Conservation (phyloP, 305 asterid species). For the Fraxinus sp. region DNA sequence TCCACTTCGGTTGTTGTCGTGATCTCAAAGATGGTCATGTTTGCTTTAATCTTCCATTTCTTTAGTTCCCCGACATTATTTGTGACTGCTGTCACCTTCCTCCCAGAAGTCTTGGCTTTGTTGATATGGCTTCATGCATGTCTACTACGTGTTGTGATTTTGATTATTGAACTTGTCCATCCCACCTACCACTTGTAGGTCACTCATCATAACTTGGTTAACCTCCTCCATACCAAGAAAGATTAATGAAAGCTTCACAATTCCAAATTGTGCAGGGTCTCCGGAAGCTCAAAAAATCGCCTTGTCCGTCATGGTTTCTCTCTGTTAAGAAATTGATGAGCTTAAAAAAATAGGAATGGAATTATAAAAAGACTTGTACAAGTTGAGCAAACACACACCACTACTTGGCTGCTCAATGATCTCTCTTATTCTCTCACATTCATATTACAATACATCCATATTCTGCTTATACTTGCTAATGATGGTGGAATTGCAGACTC, state of each 20-base stretch:
- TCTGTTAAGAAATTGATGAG: neutral
- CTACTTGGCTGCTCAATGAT: neutral
- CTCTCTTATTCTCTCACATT: neutral
- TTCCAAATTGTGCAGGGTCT: neutral
- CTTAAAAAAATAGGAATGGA: neutral
- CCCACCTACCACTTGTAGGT: neutral
- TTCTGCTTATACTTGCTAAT: neutral
- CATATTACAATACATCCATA: neutral
- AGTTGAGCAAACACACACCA: neutral
- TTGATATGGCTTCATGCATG: neutral
- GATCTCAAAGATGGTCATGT: neutral
- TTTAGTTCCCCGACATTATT: neutral
- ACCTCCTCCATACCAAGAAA: neutral
- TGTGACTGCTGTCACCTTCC: neutral
- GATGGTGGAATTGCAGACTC: neutral
- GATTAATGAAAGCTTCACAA: neutral
- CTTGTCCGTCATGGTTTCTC: too few relatives aligned
- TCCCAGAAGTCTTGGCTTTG: neutral
- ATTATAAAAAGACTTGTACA: neutral
- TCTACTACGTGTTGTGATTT: neutral
- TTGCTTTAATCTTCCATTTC: neutral
- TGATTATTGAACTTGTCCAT: neutral
- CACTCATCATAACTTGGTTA: neutral
- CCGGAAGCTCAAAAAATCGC: neutral
- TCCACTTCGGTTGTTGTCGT: neutral